phyloP scores from a whole-genome alignment of 2,329 filamentous ascomycete species.

The Lasiodiplodia hormozganensis region DNA sequence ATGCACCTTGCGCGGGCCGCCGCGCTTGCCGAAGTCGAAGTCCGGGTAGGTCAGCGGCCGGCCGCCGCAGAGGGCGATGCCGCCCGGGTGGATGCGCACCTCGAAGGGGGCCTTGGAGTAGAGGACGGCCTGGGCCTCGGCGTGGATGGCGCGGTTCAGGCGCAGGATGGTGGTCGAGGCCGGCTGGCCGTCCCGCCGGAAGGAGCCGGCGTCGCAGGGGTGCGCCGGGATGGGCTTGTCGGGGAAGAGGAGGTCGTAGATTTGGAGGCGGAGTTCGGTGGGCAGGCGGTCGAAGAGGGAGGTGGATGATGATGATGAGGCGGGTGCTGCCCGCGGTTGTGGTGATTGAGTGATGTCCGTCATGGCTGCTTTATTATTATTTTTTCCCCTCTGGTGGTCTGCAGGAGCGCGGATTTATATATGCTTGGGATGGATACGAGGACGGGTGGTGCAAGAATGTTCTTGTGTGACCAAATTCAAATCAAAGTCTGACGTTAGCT shows the following conservation, averaged over 20 bases:
- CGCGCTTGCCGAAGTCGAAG: conserved; percentile 27
- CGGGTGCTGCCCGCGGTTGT: neutral
- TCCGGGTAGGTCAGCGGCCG: conserved; percentile 6
- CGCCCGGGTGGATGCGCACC: conserved; percentile 10
- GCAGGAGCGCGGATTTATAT: neutral
- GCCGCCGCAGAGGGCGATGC: conserved; percentile 18
- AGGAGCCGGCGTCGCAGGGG: neutral
- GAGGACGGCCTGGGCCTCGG: conserved; percentile 8
- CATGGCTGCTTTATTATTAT: neutral
- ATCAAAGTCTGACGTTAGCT: neutral
- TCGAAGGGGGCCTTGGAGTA: conserved; percentile 16
- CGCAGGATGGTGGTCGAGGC: neutral
- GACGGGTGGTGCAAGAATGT: neutral
- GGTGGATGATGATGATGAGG: neutral
- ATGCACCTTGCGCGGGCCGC: conserved; percentile 9
- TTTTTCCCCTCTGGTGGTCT: neutral
- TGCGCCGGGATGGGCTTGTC: conserved; percentile 15
- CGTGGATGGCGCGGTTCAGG: conserved; percentile 23
- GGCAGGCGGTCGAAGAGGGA: conserved; percentile 23
- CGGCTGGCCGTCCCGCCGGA: conserved; percentile 6
- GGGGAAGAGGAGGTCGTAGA: conserved; percentile 29
- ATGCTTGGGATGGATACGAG: neutral
- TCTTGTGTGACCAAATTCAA: neutral
- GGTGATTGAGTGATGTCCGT: neutral
- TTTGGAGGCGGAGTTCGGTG: conserved; percentile 26